phyloP scores from a whole-genome alignment of 805 yeast genomes.

The Nakazawaea populi region DNA sequence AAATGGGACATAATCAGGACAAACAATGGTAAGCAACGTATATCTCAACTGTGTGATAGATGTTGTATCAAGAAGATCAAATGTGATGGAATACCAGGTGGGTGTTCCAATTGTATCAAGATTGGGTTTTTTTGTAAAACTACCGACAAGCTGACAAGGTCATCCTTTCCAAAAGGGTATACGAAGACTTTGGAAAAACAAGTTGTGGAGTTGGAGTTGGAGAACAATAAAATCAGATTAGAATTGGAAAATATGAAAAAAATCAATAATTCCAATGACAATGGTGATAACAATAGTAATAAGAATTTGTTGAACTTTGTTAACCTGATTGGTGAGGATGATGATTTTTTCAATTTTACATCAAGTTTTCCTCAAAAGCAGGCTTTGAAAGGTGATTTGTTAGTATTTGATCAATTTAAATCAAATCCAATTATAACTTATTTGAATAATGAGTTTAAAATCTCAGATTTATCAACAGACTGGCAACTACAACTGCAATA shows the following conservation, averaged over 20 bases:
- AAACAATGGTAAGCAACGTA: slow-evolving; percentile 38
- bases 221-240: slow-evolving; percentile 33
- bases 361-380: slow-evolving; percentile 15
- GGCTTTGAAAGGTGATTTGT: slow-evolving; percentile 11
- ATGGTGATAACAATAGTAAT: slow-evolving; percentile 2
- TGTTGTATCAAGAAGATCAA: slow-evolving; percentile 73
- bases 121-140: slow-evolving; percentile 66
- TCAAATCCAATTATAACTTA: slow-evolving; percentile 23
- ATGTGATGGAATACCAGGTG: slow-evolving; percentile 67
- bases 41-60: slow-evolving; percentile 78
- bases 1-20: slow-evolving; percentile 23
- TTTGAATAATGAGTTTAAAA: slow-evolving; percentile 15
- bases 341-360: slow-evolving; percentile 15
- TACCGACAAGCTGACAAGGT: slow-evolving; percentile 65
- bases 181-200: slow-evolving; percentile 68
- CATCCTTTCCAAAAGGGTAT: slow-evolving; percentile 78
- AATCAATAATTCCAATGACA: not conserved
- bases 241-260: slow-evolving; percentile 24
- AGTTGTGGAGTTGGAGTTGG: slow-evolving; percentile 55
- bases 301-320: not conserved
- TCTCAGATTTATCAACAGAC: not conserved
- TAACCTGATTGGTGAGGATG: slow-evolving; percentile 1
- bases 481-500: not conserved
- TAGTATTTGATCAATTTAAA: slow-evolving; percentile 5
- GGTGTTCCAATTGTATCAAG: slow-evolving; percentile 59